These are phyloP conservation scores for Penicillium canescens DNA, from an alignment of 495 filamentous ascomycete species.

Conservation along the genomic window DNA sequence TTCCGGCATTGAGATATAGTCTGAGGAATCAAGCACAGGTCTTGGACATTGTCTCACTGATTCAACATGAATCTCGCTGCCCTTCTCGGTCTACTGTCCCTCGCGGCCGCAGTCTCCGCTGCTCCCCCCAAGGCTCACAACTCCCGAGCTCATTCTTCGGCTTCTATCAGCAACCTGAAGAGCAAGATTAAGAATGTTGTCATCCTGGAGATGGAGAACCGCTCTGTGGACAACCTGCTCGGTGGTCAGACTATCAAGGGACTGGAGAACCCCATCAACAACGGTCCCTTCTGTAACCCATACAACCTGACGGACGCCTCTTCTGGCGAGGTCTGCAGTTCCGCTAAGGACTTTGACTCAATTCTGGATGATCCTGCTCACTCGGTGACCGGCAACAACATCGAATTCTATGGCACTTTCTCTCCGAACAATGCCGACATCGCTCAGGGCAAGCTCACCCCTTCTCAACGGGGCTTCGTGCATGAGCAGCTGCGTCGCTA, in stretches of 20 bases:
- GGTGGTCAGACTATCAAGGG: slow-evolving; percentile 40
- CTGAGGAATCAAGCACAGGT: not conserved
- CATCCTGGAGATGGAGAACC: slow-evolving; percentile 47
- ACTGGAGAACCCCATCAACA: slow-evolving; percentile 46
- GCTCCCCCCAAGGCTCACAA: slow-evolving; percentile 19
- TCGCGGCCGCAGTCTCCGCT: slow-evolving; percentile 30
- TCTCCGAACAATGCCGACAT: slow-evolving; percentile 40
- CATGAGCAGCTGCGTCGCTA: slow-evolving; percentile 46
- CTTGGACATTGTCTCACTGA: not conserved
- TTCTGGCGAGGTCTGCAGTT: slow-evolving; percentile 39
- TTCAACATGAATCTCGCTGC: slow-evolving; percentile 30
- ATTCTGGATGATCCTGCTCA: slow-evolving; percentile 52
- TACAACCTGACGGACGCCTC: slow-evolving; percentile 41
- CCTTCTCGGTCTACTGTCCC: slow-evolving; percentile 33
- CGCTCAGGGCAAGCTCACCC: slow-evolving; percentile 30
- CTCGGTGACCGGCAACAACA: slow-evolving; percentile 50
- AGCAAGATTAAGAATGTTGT: slow-evolving; percentile 50
- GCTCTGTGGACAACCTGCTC: slow-evolving; percentile 47
- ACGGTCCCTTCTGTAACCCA: slow-evolving; percentile 45
- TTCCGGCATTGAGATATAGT: not conserved
- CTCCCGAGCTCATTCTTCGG: slow-evolving; percentile 14
- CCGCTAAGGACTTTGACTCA: slow-evolving; percentile 43
- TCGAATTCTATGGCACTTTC: slow-evolving; percentile 50
- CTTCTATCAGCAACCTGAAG: slow-evolving; percentile 35
- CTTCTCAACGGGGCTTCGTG: slow-evolving; percentile 47